Percentiles rank a stretch among this genome's conserved stretches.
Evolutionary conservation across 257 asterid species (phyloP).

Genomic region (Solanum corneliomulleri): DNA sequence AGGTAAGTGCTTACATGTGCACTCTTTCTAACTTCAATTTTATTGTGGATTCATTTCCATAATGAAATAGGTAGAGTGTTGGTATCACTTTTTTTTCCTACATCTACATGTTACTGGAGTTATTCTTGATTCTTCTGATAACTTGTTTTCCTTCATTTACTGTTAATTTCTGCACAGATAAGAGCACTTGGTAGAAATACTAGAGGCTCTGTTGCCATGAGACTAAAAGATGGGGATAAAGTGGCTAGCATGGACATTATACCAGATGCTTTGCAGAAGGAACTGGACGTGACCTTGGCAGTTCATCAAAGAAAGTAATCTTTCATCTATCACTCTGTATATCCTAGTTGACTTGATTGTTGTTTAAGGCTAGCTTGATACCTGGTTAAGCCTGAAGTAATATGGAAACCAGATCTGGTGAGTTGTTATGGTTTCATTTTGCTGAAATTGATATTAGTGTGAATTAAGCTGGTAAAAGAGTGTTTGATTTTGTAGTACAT

Average conservation of each 20-base stretch:
- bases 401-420: not conserved
- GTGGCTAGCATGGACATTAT: conserved; percentile 94
- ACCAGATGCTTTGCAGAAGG: conserved; percentile 56
- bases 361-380: not conserved
- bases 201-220: conserved; percentile 92
- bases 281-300: conserved; percentile 29
- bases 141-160: not conserved
- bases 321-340: not conserved
- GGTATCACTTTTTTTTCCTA: not conserved
- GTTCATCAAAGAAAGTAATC: conserved; percentile 29
- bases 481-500: conserved; percentile 53
- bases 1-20: not conserved
- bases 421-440: conserved; percentile 73
- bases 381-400: not conserved
- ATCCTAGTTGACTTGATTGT: not conserved
- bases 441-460: conserved; percentile 88
- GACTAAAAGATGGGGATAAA: conserved; percentile 70
- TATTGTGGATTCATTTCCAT: not conserved
- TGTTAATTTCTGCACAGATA: conserved; percentile 38
- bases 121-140: not conserved
- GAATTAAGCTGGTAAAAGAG: conserved; percentile 61
- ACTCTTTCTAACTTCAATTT: not conserved
- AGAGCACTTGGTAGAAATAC: conserved; percentile 90
- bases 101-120: not conserved
- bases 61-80: not conserved